phyloP scores from a whole-genome alignment of 1,139 yeast species.

The Hemisphaericaspora subhashii region DNA sequence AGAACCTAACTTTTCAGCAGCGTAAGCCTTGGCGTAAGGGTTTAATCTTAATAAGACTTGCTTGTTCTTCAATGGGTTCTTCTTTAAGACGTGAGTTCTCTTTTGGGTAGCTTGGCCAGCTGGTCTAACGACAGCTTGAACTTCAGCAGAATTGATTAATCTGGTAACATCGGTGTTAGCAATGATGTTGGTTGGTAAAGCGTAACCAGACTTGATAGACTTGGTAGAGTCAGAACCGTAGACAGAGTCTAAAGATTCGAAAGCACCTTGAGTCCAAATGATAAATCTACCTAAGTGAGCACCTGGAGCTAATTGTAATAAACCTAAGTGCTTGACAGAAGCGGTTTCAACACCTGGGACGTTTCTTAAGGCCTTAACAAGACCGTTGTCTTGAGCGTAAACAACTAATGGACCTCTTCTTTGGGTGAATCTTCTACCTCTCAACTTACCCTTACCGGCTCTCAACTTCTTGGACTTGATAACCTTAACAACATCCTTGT shows the following conservation, averaged over 20 bases:
- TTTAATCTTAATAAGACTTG: constrained; percentile 96
- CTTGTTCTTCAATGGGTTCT: constrained; percentile 99
- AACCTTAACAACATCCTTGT: constrained; percentile 97
- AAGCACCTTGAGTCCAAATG: constrained; percentile 99
- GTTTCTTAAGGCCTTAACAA: constrained; percentile 98
- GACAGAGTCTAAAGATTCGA: constrained; percentile 93
- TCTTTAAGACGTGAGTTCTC: constrained; percentile 95
- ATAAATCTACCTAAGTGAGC: constrained; percentile 99
- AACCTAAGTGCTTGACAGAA: constrained; percentile 88
- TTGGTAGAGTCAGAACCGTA: constrained; percentile 92
- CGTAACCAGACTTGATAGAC: constrained; percentile 85
- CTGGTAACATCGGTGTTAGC: constrained; percentile 95
- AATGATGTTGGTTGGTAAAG: constrained; percentile 92
- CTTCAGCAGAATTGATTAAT: constrained; percentile 98
- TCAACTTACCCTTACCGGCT: constrained; percentile 99
- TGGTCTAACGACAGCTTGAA: constrained; percentile 95
- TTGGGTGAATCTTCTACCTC: constrained; percentile 99
- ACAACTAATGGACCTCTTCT: constrained; percentile 99
- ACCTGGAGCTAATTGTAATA: constrained; percentile 99
- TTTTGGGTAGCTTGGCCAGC: constrained; percentile 93
- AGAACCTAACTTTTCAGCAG: constrained; percentile 89
- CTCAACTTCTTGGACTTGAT: constrained; percentile 98
- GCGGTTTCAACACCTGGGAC: constrained; percentile 99
- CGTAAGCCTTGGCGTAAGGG: constrained; percentile 98
- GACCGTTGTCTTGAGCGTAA: constrained; percentile 96